Conservation (phyloP, 106 monocot genomes). For the Agapanthus africanus region DNA sequence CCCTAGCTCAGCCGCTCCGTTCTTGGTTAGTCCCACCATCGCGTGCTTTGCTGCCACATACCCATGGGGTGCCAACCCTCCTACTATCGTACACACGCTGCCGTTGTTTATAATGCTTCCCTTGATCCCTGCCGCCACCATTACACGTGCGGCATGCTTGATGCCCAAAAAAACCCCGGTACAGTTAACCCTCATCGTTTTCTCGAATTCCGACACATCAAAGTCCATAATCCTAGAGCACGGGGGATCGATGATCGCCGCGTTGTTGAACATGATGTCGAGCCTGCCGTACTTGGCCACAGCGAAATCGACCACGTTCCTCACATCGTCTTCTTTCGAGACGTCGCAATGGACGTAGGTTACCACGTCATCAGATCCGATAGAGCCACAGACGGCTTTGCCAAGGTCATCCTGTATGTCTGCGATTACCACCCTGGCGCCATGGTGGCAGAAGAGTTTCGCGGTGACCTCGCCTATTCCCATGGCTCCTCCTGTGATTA, state of each 20-base stretch:
- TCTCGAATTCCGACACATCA: constrained; percentile 39
- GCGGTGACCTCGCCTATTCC: constrained; percentile 46
- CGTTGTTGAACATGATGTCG: constrained; percentile 25
- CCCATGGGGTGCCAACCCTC: constrained; percentile 25
- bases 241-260: neutral
- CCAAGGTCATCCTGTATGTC: constrained; percentile 20
- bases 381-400: constrained; percentile 2
- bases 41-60: constrained; percentile 40
- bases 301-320: neutral
- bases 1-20: constrained; percentile 26
- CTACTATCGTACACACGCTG: constrained; percentile 18
- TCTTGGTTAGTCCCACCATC: constrained; percentile 24
- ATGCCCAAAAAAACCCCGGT: constrained; percentile 26
- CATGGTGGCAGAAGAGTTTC: constrained; percentile 33
- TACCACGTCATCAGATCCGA: neutral
- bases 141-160: constrained; percentile 43
- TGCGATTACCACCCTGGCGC: constrained; percentile 40
- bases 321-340: constrained; percentile 3
- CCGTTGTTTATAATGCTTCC: constrained; percentile 46
- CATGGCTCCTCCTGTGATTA: constrained; percentile 51
- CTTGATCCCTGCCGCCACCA: constrained; percentile 21
- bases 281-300: constrained; percentile 8
- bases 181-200: constrained; percentile 28
- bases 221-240: constrained; percentile 16
- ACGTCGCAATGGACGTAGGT: constrained; percentile 21